Evolutionary conservation across 2,329 filamentous ascomycete species (phyloP), one percentile per base, ranked within the genome.

Genomic region (Trichoderma atroviride): DNA sequence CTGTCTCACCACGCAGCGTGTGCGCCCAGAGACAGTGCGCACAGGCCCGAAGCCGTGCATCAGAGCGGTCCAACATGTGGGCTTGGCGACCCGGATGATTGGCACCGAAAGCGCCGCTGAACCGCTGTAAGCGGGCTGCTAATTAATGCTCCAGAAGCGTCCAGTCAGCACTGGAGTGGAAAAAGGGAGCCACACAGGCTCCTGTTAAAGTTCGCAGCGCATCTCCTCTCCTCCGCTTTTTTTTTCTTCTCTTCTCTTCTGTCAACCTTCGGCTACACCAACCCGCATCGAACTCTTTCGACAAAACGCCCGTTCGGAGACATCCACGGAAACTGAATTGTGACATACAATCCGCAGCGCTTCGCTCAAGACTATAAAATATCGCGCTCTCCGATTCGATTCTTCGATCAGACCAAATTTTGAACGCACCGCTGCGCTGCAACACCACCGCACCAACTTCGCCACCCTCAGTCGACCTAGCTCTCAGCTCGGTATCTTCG

Each of bases 401-500:
- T 24, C 5, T 52, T 59, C 29, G 53, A 22, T 11, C 53, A 50
- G 5, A 7, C 22, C 3, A 5, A 43, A 68, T 40, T 31, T 40
- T 33, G 33, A 68, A 47, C 40, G 35, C 40, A 43, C 37, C 53
- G 10, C 55, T 40, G 60, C 60, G 5, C 53, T 52, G 53, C 53
- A 59, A 29, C 40, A 40, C 22, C 66, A 47, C 35, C 61, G 22
- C 27, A 37, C 31, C 50, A 58, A 43, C 13, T 55, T 69, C 61
- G 61, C 68, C 68, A 69, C 68, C 61, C 43, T 13, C 59, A n/a
- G 69, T 68, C 69, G 69, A 70, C 69, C 61, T 47, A 70, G 64
- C 56, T 57, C 57, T 24, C 47, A 58, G 69, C 69, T 70, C 69
- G 66, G 69, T 62, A 68, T 40, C 19, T n/a, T 33, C 10, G 14